Conservation (phyloP, 805 yeast genomes). For the Saccharomyces kudriavzevii region DNA sequence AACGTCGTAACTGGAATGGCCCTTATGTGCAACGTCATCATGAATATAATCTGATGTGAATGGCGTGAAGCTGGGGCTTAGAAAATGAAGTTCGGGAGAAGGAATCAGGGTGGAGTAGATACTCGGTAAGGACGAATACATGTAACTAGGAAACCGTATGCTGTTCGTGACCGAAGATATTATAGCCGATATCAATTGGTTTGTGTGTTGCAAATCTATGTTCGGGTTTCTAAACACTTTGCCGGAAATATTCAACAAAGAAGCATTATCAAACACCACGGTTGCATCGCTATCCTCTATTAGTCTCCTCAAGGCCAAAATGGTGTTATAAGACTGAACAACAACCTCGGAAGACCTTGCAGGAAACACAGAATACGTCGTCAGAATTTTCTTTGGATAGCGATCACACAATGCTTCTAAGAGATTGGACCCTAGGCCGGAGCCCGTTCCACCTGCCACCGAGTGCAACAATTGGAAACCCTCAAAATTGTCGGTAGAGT, state of each 20-base stretch:
- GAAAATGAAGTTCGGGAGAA: slow-evolving; percentile 72
- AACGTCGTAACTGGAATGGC: slow-evolving; percentile 72
- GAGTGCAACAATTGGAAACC: slow-evolving; percentile 89
- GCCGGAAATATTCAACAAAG: slow-evolving; percentile 65
- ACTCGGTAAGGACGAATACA: slow-evolving; percentile 78
- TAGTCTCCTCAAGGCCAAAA: slow-evolving; percentile 71
- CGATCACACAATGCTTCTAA: slow-evolving; percentile 74
- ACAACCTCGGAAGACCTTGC: slow-evolving; percentile 84
- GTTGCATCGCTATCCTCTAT: slow-evolving; percentile 81
- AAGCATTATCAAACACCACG: slow-evolving; percentile 86
- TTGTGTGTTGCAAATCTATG: slow-evolving; percentile 70
- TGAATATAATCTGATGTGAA: slow-evolving; percentile 60
- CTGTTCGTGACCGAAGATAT: slow-evolving; percentile 83
- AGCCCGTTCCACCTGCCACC: slow-evolving; percentile 98
- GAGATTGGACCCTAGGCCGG: slow-evolving; percentile 83
- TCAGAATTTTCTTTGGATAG: slow-evolving; percentile 72
- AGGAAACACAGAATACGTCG: slow-evolving; percentile 85
- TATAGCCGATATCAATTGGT: slow-evolving; percentile 77
- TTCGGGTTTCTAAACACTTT: slow-evolving; percentile 46
- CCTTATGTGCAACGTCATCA: slow-evolving; percentile 50
- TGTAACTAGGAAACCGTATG: slow-evolving; percentile 81
- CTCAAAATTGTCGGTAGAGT: slow-evolving; percentile 79
- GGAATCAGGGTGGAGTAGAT: slow-evolving; percentile 78
- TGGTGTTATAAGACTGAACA: slow-evolving; percentile 91
- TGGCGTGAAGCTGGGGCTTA: slow-evolving; percentile 70